Evolutionary conservation across 768 basidiomycete species (phyloP), one percentile per base, ranked within the genome.

Genomic region (Termitomyces sp.): DNA sequence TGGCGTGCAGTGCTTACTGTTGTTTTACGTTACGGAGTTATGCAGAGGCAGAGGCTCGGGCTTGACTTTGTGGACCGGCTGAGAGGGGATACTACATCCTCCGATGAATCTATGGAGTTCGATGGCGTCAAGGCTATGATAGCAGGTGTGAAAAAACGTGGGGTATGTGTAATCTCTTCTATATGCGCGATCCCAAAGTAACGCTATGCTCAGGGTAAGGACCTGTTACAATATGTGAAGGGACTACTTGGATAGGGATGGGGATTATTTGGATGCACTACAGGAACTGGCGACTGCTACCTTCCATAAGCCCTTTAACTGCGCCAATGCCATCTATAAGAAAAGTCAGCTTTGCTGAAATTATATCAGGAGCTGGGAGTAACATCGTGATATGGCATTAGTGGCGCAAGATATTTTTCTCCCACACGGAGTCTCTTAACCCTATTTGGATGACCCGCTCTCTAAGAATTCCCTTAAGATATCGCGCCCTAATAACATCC

Each of bases 391-490:
- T 78, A 76, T 48, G 80, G 74, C 51, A 75, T 69, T 37, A 94
- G 75, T 14, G 79, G 72, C 17, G 75, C 80, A 4, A 91, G 72
- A 29, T 89, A 88, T 56, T 81, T 81, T 51, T 87, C 86, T 43
- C 77, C 71, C 2, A 95, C 78, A 63, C 83, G 83, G 63, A 91
- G 57, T 66, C 86, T 85, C 71, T 88, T 89, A 20, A 97, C 80
- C 64, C 80, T 81, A 4, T 82, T 77, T 45, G 91, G 74, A 68
- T 94, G 93, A 54, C 83, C 85, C 1, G 89, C 87, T 81, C 79
- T 63, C 82, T 85, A 65, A 97, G 72, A 84, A 97, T 89, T 4
- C 75, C 72, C 72, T 96, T 96, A 81, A 97, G 97, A 68, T 92
- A 86, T 11, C 91, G 83, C 6, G 92, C 93, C 93, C 94, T 63